phyloP scores from a whole-genome alignment of 257 asterid genomes.

The Solanum sejunctum region DNA sequence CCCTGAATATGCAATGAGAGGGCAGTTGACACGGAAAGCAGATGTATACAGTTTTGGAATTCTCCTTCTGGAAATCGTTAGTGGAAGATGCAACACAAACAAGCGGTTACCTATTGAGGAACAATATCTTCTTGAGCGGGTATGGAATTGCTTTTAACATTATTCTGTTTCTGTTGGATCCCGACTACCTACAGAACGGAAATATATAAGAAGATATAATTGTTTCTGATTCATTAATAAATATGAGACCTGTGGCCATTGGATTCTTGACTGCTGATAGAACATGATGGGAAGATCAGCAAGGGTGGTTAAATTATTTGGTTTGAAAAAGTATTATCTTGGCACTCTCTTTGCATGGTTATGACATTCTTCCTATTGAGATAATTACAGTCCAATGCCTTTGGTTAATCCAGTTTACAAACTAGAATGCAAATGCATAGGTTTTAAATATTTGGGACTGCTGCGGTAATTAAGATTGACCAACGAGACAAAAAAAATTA shows the following conservation, averaged over 20 bases:
- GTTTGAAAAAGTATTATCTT: not conserved
- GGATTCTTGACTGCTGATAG: not conserved
- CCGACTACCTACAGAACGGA: not conserved
- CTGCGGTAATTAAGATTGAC: not conserved
- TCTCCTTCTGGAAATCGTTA: conserved; percentile 69
- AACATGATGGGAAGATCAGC: not conserved
- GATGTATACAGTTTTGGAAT: conserved; percentile 84
- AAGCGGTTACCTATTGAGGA: conserved; percentile 46
- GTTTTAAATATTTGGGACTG: not conserved
- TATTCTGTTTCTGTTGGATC: not conserved
- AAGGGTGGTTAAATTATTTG: not conserved
- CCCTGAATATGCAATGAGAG: conserved; percentile 84
- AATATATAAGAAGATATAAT: not conserved
- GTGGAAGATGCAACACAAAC: conserved; percentile 72
- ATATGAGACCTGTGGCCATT: not conserved
- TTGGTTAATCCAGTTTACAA: not conserved
- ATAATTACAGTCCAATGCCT: not conserved
- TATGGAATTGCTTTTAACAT: conserved; percentile 11
- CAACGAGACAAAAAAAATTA: not conserved
- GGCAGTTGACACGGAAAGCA: conserved; percentile 79
- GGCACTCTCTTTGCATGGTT: not conserved
- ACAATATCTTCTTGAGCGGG: conserved; percentile 72
- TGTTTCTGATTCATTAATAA: not conserved
- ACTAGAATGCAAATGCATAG: not conserved
- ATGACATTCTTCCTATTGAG: not conserved